Evolutionary conservation across 176 grass and related monocot genomes (phyloP).

Genomic region (Sorghum bicolor): DNA sequence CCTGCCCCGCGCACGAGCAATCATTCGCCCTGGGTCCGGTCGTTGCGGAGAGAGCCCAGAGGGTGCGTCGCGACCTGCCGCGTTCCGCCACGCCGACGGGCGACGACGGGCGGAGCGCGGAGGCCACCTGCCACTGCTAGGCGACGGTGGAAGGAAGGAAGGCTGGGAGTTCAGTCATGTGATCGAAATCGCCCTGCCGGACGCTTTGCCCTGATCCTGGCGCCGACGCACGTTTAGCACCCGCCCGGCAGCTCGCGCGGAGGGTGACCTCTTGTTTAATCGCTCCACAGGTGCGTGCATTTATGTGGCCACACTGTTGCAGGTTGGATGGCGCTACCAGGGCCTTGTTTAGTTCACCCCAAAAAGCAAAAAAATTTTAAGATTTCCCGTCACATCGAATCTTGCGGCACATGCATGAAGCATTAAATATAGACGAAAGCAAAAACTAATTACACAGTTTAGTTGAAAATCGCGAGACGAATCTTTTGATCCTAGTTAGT

Average conservation of each 20-base stretch:
- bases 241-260: neutral
- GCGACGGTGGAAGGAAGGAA: neutral
- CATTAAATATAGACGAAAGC: too few species aligned
- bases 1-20: constrained; percentile 5
- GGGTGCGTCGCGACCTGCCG: neutral
- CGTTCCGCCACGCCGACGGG: constrained; percentile 22
- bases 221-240: constrained; percentile 25
- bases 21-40: neutral
- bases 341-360: too few species aligned
- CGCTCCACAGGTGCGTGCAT: too few species aligned
- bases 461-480: too few species aligned
- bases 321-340: neutral
- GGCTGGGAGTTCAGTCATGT: neutral
- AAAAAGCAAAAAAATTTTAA: too few species aligned
- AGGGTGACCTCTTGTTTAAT: neutral
- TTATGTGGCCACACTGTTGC: neutral
- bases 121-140: neutral
- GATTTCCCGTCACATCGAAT: too few species aligned
- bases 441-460: too few species aligned
- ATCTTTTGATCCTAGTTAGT: too few species aligned
- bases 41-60: neutral
- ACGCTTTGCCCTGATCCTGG: neutral
- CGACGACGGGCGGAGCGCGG: neutral
- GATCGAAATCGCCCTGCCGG: neutral
- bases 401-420: too few species aligned